These are phyloP conservation scores for Fusarium citri DNA, from an alignment of 2,329 filamentous ascomycete genomes.

Conservation along the genomic window DNA sequence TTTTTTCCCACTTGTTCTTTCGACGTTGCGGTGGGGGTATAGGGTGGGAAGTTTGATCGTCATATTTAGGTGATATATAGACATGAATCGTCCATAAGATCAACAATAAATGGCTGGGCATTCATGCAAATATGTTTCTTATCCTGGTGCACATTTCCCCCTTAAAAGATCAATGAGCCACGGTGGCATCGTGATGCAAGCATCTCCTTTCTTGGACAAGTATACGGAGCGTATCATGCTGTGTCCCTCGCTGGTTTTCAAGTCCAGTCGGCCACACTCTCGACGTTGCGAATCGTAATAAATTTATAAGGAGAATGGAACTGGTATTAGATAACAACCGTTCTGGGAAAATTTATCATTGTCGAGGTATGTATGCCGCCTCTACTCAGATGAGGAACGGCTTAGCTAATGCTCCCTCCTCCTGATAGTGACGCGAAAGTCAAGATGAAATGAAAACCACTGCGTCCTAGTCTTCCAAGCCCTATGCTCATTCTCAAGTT, in stretches of 20 bases:
- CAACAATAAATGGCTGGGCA: neutral
- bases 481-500: neutral
- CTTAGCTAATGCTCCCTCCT: neutral
- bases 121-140: neutral
- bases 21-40: neutral
- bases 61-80: neutral
- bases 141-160: rapidly evolving
- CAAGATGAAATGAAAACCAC: slow-evolving; percentile 13
- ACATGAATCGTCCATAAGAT: neutral
- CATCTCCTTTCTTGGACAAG: neutral
- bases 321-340: no score
- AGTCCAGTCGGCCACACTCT: no score
- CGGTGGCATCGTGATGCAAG: neutral
- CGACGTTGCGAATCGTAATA: no score
- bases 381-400: no score
- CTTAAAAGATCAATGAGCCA: neutral
- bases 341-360: no score
- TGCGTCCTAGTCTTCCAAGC: slow-evolving; percentile 10
- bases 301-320: no score
- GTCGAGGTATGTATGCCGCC: no score
- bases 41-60: neutral
- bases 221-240: no score
- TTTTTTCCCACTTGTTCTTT: neutral
- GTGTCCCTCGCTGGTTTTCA: no score
- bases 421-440: neutral